A percentile compares a stretch with the other conserved stretches of the same genome.
Conservation (phyloP, 2,329 filamentous ascomycete genomes). For the Nemania abortiva region DNA sequence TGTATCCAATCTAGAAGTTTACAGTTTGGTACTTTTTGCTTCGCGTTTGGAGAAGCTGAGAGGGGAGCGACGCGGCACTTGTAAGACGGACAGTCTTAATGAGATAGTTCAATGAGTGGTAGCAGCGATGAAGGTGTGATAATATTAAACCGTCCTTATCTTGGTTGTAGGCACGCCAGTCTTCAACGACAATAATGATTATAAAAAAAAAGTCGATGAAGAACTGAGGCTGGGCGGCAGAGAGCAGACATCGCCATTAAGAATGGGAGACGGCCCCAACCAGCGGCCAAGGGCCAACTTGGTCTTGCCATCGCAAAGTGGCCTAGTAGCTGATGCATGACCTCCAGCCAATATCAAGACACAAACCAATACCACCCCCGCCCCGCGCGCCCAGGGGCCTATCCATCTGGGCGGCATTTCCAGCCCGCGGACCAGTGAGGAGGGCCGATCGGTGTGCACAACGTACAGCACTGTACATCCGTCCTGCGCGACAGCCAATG, state of each 20-base stretch:
- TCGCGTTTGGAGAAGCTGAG: neutral
- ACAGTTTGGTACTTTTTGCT: neutral
- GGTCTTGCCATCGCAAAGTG: conserved; percentile 26
- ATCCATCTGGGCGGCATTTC: conserved; percentile 49
- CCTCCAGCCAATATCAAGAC: conserved; percentile 42
- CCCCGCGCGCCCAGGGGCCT: conserved; percentile 39
- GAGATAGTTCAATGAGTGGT: conserved; percentile 13
- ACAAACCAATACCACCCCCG: conserved; percentile 45
- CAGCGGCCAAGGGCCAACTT: conserved; percentile 31
- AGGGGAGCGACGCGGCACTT: conserved; percentile 2
- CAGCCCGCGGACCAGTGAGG: conserved; percentile 49
- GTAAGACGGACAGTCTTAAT: conserved; percentile 12
- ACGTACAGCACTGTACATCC: conserved; percentile 41
- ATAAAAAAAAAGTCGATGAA: conserved; percentile 24
- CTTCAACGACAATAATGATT: conserved; percentile 12
- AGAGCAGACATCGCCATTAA: conserved; percentile 39
- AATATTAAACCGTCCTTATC: conserved; percentile 1
- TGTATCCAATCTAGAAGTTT: neutral
- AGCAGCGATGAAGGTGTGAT: conserved; percentile 3
- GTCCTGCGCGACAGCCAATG: conserved; percentile 46
- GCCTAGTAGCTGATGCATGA: conserved; percentile 40
- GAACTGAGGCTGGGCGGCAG: conserved; percentile 36
- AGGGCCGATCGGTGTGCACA: conserved; percentile 48
- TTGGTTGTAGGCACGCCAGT: conserved; percentile 17
- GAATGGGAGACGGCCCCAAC: conserved; percentile 33